These are phyloP conservation scores for Wilhelminamyces savonicus DNA, from an alignment of 805 yeast species.

Conservation along the genomic window DNA sequence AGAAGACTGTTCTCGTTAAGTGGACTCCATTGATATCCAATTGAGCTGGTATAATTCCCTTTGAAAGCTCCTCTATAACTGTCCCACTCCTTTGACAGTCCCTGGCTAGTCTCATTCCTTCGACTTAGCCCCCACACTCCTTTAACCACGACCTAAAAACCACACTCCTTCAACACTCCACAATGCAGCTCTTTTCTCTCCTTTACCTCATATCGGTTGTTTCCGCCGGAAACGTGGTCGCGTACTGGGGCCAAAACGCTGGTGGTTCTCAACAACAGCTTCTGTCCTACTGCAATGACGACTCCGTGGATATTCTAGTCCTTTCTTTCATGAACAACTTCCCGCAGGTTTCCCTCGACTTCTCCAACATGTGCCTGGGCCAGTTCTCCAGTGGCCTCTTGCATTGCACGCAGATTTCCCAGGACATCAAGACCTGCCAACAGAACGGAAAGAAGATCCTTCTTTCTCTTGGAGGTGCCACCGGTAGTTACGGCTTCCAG, in stretches of 20 bases:
- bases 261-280: conserved; percentile 35
- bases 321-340: conserved; percentile 65
- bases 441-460: conserved; percentile 68
- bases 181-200: too few relatives aligned
- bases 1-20: too few relatives aligned
- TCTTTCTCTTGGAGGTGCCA: conserved; percentile 73
- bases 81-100: too few relatives aligned
- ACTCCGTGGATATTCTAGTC: conserved; percentile 64
- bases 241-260: conserved; percentile 82
- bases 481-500: conserved; percentile 49
- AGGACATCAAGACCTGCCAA: conserved; percentile 74
- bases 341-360: conserved; percentile 33
- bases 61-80: too few relatives aligned
- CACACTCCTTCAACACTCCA: too few relatives aligned
- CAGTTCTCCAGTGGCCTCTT: conserved; percentile 1
- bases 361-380: conserved; percentile 2
- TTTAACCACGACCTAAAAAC: too few relatives aligned
- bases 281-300: conserved; percentile 54
- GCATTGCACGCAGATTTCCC: conserved; percentile 24
- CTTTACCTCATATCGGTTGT: too few relatives aligned
- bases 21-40: too few relatives aligned
- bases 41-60: too few relatives aligned
- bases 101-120: too few relatives aligned
- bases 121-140: too few relatives aligned
- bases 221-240: conserved; percentile 74